A percentile compares a stretch with the other conserved stretches of the same genome.
phyloP scores from a whole-genome alignment of 1,139 yeast species.

The Magnusiomyces paraingens region DNA sequence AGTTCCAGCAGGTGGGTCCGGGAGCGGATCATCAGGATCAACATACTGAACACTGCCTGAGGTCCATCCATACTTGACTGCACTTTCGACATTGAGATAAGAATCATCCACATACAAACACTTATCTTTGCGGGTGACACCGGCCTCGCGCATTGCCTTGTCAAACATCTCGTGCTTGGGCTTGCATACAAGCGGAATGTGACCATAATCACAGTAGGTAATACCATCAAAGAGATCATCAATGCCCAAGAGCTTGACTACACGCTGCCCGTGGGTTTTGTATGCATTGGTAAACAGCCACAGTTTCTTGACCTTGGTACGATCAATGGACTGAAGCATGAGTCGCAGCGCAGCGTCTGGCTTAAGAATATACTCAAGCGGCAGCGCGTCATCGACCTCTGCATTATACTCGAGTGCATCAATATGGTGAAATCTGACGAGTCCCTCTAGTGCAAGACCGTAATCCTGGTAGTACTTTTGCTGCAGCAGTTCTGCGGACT shows the following conservation, averaged over 20 bases:
- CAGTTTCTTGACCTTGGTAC: slow-evolving; percentile 45
- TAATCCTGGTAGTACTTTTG: slow-evolving; percentile 72
- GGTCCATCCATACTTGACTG: slow-evolving; percentile 44
- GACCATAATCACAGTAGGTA: slow-evolving; percentile 79
- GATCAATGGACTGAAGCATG: slow-evolving; percentile 34
- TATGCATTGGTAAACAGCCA: slow-evolving; percentile 97
- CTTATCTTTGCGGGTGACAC: slow-evolving; percentile 37
- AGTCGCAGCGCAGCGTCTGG: slow-evolving; percentile 42
- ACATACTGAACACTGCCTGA: slow-evolving; percentile 48
- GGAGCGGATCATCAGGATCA: slow-evolving; percentile 43
- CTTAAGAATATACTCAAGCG: slow-evolving; percentile 63
- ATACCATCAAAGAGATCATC: slow-evolving; percentile 92
- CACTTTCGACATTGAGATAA: slow-evolving; percentile 34
- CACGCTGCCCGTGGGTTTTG: slow-evolving; percentile 73
- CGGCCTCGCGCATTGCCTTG: slow-evolving; percentile 56
- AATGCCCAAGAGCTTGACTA: slow-evolving; percentile 68
- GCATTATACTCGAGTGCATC: slow-evolving; percentile 85
- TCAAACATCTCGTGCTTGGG: slow-evolving; percentile 64
- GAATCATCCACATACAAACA: slow-evolving; percentile 79
- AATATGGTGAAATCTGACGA: slow-evolving; percentile 72
- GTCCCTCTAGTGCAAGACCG: slow-evolving; percentile 90
- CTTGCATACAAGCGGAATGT: slow-evolving; percentile 68
- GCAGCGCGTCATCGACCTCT: slow-evolving; percentile 87
- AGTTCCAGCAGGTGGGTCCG: slow-evolving; percentile 40
- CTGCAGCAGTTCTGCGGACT: slow-evolving; percentile 71